A percentile compares a stretch with the other conserved stretches of the same genome.
Evolutionary conservation across 495 filamentous ascomycete species (phyloP).

Genomic region (Penicillium manginii): DNA sequence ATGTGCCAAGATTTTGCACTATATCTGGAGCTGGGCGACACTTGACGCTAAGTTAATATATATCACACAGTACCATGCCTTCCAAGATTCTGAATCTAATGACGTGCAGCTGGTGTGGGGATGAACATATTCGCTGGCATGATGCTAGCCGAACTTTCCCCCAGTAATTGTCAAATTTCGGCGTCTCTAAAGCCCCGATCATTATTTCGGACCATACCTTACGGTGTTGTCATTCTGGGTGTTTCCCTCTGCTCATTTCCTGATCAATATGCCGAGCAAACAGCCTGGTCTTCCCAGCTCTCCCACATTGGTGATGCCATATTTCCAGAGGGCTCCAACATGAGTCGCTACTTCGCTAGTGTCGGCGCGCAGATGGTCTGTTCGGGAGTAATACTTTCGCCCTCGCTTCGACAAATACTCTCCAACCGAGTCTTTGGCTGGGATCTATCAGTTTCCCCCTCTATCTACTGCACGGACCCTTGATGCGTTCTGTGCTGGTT

Average conservation of each 20-base stretch:
- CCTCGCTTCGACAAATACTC: slow-evolving; percentile 15
- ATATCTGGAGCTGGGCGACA: slow-evolving; percentile 12
- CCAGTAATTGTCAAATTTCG: slow-evolving; percentile 5
- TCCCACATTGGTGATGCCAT: slow-evolving; percentile 7
- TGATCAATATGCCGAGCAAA: slow-evolving; percentile 14
- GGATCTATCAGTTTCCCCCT: slow-evolving; percentile 27
- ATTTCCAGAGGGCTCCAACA: slow-evolving; percentile 9
- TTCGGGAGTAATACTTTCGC: slow-evolving; percentile 17
- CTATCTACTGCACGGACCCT: slow-evolving; percentile 24
- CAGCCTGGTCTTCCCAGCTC: slow-evolving; percentile 16
- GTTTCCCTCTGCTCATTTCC: slow-evolving; percentile 18
- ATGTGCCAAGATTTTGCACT: slow-evolving; percentile 11
- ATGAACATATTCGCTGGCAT: slow-evolving; percentile 19
- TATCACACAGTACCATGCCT: neutral
- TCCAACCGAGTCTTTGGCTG: slow-evolving; percentile 16
- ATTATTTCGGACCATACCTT: slow-evolving; percentile 6
- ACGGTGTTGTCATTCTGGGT: slow-evolving; percentile 12
- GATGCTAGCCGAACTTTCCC: slow-evolving; percentile 17
- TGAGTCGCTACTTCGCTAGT: slow-evolving; percentile 14
- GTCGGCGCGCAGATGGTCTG: slow-evolving; percentile 20
- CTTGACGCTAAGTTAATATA: slow-evolving; percentile 10
- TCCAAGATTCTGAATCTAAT: neutral
- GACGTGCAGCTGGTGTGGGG: slow-evolving; percentile 7
- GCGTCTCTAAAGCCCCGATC: neutral
- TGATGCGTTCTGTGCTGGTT: slow-evolving; percentile 25